Evolutionary conservation across 2,329 filamentous ascomycete species (phyloP), one percentile per base, ranked within the genome.

Genomic region (Exophiala sideris): DNA sequence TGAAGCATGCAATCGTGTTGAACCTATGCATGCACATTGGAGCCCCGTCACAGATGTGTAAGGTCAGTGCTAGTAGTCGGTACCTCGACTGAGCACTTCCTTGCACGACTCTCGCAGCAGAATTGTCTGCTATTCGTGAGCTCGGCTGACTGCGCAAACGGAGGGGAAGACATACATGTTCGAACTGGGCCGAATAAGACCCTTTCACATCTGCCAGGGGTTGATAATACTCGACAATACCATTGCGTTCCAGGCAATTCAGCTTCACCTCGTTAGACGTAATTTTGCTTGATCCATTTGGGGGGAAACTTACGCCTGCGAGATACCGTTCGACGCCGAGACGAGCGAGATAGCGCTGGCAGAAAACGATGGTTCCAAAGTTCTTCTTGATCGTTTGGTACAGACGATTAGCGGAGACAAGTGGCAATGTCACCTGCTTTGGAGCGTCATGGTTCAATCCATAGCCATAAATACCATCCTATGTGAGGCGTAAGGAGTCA

Each of bases 161-260:
- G 21, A 16, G 40, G 12, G 11, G 20, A 40, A 6, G 40, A 64
- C 70, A 52, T 65, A 76, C 73, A 67, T 81, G 84, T 69, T 86
- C 83, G 64, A 81, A 86, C 61, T 86, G 84, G 8, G 83, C 83
- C 4, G 79, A 77, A 64, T 84, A 85, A 1, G 82, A 84, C 1
- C 82, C 83, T 58, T 77, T 73, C 39, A 80, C 66, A 59, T 86
- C 83, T 33, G 76, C 70, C 21, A 86, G 69, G 1, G 83, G 83
- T 11, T 70, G 69, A 63, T 86, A 82, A 3, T 73, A 67, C 39
- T 85, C 77, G 3, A 86, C 70, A 16, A 86, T 74, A 1, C 81
- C 83, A 48, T 79, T 73, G 5, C 76, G 73, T 1, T 84, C 74
- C 20, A 86, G 73, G 35, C 73, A 77, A 52, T 83, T 83, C 68